phyloP scores from a whole-genome alignment of 2,329 filamentous ascomycete species.

The Scorias spongiosa region DNA sequence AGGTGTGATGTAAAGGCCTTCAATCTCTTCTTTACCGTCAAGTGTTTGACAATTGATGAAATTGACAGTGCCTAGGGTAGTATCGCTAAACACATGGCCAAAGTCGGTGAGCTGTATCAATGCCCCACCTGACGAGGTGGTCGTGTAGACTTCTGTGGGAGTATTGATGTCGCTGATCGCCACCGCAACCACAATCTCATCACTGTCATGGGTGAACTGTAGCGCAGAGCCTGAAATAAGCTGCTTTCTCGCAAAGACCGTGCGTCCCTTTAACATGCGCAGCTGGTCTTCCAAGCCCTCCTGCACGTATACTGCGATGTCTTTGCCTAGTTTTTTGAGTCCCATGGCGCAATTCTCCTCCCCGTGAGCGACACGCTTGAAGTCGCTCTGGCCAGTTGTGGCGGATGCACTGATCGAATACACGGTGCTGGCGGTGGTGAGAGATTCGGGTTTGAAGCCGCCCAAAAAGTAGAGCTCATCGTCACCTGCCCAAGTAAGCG shows the following conservation, averaged over 20 bases:
- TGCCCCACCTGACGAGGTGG: slow-evolving; percentile 7
- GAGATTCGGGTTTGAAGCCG: background rate
- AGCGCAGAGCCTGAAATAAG: background rate
- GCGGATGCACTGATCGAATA: slow-evolving; percentile 1
- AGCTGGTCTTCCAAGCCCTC: slow-evolving; percentile 12
- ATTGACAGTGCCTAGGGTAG: slow-evolving; percentile 10
- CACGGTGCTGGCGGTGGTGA: slow-evolving; percentile 2
- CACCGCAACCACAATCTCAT: slow-evolving; percentile 14
- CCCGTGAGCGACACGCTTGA: slow-evolving; percentile 6
- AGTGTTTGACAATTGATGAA: slow-evolving; percentile 13
- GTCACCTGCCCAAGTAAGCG: slow-evolving; percentile 2
- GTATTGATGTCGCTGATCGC: slow-evolving; percentile 14
- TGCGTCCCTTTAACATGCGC: slow-evolving; percentile 6
- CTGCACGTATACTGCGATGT: slow-evolving; percentile 8
- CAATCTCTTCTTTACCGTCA: slow-evolving; percentile 17
- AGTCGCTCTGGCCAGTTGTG: background rate
- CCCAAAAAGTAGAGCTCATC: slow-evolving; percentile 3
- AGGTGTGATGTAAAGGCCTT: slow-evolving; percentile 14
- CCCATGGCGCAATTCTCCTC: slow-evolving; percentile 6
- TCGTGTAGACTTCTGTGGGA: slow-evolving; percentile 19
- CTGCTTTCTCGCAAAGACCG: slow-evolving; percentile 2
- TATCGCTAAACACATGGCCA: slow-evolving; percentile 6
- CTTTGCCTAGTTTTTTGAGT: slow-evolving; percentile 5
- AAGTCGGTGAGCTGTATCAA: slow-evolving; percentile 8
- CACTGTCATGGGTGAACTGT: slow-evolving; percentile 3